phyloP scores from a whole-genome alignment of 176 grass and related monocot species.

The Phyllostachys edulis region DNA sequence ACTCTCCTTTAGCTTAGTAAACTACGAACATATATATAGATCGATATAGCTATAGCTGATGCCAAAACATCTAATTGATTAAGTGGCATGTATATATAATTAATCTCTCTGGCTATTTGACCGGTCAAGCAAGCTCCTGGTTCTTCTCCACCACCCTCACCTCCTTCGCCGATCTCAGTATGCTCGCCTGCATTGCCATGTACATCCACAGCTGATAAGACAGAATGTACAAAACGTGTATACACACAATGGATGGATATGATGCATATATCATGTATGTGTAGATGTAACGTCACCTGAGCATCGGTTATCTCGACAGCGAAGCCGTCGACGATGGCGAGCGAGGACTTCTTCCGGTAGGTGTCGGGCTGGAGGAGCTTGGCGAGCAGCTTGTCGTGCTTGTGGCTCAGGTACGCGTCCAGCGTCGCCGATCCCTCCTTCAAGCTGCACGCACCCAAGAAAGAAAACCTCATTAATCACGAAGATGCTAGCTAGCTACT shows the following conservation, averaged over 20 bases:
- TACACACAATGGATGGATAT: neutral
- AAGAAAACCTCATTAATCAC: neutral
- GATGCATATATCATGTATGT: neutral
- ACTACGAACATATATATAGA: slow-evolving; percentile 16
- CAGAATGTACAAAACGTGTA: neutral
- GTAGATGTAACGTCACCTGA: slow-evolving; percentile 45
- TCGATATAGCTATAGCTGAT: slow-evolving; percentile 24
- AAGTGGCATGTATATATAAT: slow-evolving; percentile 1
- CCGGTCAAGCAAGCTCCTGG: slow-evolving; percentile 73
- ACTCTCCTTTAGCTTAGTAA: slow-evolving; percentile 26
- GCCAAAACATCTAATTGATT: slow-evolving; percentile 45
- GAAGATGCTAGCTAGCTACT: neutral
- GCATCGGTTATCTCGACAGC: slow-evolving; percentile 74
- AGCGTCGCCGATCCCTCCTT: slow-evolving; percentile 72
- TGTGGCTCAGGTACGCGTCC: slow-evolving; percentile 79
- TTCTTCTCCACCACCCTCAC: slow-evolving; percentile 99
- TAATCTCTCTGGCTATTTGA: slow-evolving; percentile 18
- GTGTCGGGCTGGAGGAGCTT: slow-evolving; percentile 61
- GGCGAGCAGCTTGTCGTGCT: slow-evolving; percentile 81
- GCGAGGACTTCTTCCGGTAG: slow-evolving; percentile 79
- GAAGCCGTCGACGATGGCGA: slow-evolving; percentile 95
- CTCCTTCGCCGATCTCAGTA: slow-evolving; percentile 68
- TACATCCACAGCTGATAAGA: neutral
- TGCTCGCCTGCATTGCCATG: slow-evolving; percentile 47
- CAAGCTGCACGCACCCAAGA: slow-evolving; percentile 38